Percentiles rank a stretch among this genome's conserved stretches.
These are phyloP conservation scores for Epichloe amarillans DNA, from an alignment of 2,329 filamentous ascomycete genomes.

Conservation along the genomic window DNA sequence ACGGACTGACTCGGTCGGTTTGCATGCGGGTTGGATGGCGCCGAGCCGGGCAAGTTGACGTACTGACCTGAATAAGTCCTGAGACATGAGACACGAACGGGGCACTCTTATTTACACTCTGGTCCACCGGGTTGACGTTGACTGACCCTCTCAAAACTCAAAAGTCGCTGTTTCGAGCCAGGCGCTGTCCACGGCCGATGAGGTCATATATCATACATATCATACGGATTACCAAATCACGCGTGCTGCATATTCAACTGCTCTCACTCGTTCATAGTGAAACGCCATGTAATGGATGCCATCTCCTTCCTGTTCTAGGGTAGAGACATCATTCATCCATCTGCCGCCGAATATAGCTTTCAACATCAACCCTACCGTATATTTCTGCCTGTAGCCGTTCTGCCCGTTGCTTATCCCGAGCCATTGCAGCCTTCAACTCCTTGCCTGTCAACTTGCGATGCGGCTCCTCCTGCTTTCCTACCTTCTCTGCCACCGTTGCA, in stretches of 20 bases:
- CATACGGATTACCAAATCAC: too few relatives aligned
- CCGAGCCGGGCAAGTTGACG: neutral
- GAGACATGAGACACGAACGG: neutral
- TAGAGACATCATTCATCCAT: slow-evolving; percentile 8
- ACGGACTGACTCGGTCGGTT: neutral
- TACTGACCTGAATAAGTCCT: too few relatives aligned
- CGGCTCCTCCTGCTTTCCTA: slow-evolving; percentile 35
- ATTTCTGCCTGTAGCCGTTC: slow-evolving; percentile 57
- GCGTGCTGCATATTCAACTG: too few relatives aligned
- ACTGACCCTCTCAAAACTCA: neutral
- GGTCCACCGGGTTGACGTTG: too few relatives aligned
- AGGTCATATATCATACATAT: neutral
- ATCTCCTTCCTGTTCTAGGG: too few relatives aligned
- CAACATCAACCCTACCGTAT: slow-evolving; percentile 61
- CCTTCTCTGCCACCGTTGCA: slow-evolving; percentile 16
- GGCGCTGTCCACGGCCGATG: neutral
- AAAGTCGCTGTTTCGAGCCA: neutral
- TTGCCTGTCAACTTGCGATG: slow-evolving; percentile 43
- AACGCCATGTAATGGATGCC: too few relatives aligned
- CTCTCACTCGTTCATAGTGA: too few relatives aligned
- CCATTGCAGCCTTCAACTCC: slow-evolving; percentile 32
- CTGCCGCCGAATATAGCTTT: slow-evolving; percentile 51
- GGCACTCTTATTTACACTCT: too few relatives aligned
- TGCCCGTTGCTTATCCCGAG: slow-evolving; percentile 39
- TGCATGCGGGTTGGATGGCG: neutral